These are phyloP conservation scores for Rubia balearica DNA, from an alignment of 305 asterid species.

Conservation along the genomic window DNA sequence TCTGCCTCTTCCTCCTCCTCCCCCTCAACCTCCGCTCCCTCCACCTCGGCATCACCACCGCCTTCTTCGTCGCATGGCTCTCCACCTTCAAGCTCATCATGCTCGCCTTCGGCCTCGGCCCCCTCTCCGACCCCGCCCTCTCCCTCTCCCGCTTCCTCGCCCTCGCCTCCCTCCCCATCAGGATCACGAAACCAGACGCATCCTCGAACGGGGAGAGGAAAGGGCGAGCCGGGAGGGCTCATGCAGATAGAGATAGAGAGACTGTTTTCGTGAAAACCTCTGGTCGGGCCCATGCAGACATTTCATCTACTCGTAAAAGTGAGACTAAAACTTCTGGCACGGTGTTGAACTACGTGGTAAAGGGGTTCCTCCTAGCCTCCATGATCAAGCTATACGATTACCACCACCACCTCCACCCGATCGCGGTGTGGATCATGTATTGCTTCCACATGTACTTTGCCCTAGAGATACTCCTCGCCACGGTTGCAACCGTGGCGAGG, in stretches of 20 bases:
- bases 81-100: constrained; percentile 34
- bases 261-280: no score
- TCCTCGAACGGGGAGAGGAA: neutral
- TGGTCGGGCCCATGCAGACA: no score
- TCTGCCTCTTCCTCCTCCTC: constrained; percentile 41
- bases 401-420: constrained; percentile 25
- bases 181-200: constrained; percentile 18
- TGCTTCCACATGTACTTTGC: constrained; percentile 42
- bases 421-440: constrained; percentile 23
- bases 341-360: constrained; percentile 30
- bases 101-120: constrained; percentile 52
- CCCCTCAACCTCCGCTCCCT: constrained; percentile 53
- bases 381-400: constrained; percentile 36
- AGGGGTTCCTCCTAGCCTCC: constrained; percentile 34
- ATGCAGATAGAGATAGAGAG: neutral
- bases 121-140: constrained; percentile 43
- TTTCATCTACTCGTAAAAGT: no score
- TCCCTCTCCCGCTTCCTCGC: constrained; percentile 47
- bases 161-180: constrained; percentile 62
- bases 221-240: neutral
- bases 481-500: constrained; percentile 42
- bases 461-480: constrained; percentile 43
- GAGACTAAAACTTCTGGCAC: no score
- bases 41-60: constrained; percentile 48
- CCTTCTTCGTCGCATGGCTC: constrained; percentile 66